Evolutionary conservation across 139 green algal species (phyloP).

Genomic region (Micractinium sp.): DNA sequence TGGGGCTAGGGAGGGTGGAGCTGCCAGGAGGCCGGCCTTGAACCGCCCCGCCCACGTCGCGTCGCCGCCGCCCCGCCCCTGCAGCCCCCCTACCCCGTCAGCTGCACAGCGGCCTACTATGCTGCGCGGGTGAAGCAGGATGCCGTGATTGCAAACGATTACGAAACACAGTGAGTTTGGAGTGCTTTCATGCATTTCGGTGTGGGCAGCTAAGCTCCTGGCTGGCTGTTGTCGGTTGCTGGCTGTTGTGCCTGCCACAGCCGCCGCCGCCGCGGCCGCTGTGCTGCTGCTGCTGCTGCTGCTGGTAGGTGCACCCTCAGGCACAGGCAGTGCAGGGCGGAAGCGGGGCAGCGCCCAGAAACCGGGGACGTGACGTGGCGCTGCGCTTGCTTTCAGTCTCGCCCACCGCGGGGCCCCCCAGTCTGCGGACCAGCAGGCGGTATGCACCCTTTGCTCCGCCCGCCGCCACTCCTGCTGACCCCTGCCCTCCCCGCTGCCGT

Average conservation of each 20-base stretch:
- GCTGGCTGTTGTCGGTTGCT: neutral
- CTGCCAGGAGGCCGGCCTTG: no score
- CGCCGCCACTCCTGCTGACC: neutral
- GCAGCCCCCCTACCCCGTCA: conserved; percentile 37
- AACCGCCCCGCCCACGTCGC: neutral
- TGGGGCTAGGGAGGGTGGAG: no score
- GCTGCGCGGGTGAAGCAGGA: conserved; percentile 38
- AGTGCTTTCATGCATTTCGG: no score
- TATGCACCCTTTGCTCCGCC: no score
- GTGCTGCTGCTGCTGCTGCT: neutral
- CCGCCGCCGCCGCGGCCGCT: no score
- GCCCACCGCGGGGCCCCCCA: neutral
- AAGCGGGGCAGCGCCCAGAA: no score
- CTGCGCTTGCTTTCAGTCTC: no score
- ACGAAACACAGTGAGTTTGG: conserved; percentile 7
- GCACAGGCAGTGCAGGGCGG: neutral
- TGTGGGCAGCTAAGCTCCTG: no score
- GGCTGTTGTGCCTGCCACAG: neutral
- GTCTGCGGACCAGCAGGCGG: neutral
- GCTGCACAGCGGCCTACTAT: conserved; percentile 61
- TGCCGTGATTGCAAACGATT: conserved; percentile 51
- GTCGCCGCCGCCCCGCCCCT: neutral
- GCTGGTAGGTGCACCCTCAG: neutral
- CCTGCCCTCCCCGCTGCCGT: neutral
- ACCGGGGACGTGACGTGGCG: no score